These are phyloP conservation scores for Fusarium begoniae DNA, from an alignment of 2,329 filamentous ascomycete species.

Conservation along the genomic window DNA sequence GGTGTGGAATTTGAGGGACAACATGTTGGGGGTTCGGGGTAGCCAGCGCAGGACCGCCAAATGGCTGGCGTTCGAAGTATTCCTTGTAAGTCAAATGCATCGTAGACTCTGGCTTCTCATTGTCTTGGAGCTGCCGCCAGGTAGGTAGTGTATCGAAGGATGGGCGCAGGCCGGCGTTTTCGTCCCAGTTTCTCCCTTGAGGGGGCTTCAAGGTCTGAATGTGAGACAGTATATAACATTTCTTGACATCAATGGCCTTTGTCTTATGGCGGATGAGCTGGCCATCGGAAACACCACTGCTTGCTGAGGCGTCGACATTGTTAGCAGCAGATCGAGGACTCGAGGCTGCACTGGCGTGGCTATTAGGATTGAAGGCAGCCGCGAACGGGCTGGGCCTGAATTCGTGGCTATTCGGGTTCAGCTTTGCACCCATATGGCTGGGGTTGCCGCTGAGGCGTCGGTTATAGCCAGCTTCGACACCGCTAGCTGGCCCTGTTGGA, in stretches of 20 bases:
- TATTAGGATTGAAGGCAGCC: conserved; percentile 79
- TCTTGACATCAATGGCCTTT: conserved; percentile 75
- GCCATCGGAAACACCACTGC: conserved; percentile 40
- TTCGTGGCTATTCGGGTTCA: conserved; percentile 75
- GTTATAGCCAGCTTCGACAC: conserved; percentile 61
- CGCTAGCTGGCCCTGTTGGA: conserved; percentile 76
- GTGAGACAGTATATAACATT: conserved; percentile 65
- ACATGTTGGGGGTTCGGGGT: conserved; percentile 76
- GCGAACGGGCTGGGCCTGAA: conserved; percentile 89
- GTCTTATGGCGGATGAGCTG: conserved; percentile 76
- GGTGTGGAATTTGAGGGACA: conserved; percentile 78
- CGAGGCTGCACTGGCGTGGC: conserved; percentile 71
- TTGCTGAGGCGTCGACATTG: conserved; percentile 50
- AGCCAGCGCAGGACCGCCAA: conserved; percentile 65
- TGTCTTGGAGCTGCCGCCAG: conserved; percentile 78
- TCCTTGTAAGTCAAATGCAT: conserved; percentile 77
- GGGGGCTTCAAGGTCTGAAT: conserved; percentile 64
- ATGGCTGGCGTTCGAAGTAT: conserved; percentile 76
- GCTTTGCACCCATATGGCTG: conserved; percentile 62
- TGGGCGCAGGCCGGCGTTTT: conserved; percentile 84
- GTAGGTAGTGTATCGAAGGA: conserved; percentile 86
- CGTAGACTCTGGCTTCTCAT: conserved; percentile 74
- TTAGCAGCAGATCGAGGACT: conserved; percentile 74
- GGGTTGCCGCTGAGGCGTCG: conserved; percentile 62
- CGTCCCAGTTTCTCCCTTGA: conserved; percentile 69